Base-by-base conservation (phyloP, 495 filamentous ascomycete genomes). In the Penicillium subrubescens region DNA sequence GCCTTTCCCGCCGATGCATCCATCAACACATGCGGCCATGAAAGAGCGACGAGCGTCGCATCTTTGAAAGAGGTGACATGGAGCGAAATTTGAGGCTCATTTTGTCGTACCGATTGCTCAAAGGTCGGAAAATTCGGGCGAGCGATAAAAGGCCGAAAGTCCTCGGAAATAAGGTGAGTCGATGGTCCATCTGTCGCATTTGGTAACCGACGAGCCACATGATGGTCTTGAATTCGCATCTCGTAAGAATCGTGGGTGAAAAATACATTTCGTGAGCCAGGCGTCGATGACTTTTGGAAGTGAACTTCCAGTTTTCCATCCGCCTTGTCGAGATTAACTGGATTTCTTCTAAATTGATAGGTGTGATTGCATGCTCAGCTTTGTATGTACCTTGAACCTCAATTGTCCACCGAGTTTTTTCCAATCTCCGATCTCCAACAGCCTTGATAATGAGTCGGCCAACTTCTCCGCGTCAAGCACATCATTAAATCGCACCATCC, bases 31-130 rank as follows among this genome's bases (percentile, higher is more conserved):
- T 86, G 84, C n/a, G 79, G 77, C 72, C 75, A 84, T 12, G 67
- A 66, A 23, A 85, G 60, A 14, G 74, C 73, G 31, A 85, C 72
- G 33, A 85, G 65, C 0, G 83, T 86, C 12, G 78, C 75, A 64
- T 86, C 78, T 19, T 69, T 67, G 58, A 86, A 84, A 0, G 75
- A 76, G 8, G 79, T 76, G 34, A 85, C 70, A 57, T 84, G 82
- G 5, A 86, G 67, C 54, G 74, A 71, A 21, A 82, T 25, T 56
- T 77, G 81, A 54, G 84, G 81, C 14, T 77, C 71, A 3, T 31
- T 33, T 23, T 8, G 23, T 29, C 15, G 25, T 15, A 53, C 27
- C 5, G 29, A 53, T 5, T 53, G 25, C 31, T 12, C 29, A 27
- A 85, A 63, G 4, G 58, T 56, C 14, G 65, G 62, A 14, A 65